Conservation (phyloP, 345 rosid species). For the Linum trigynum region DNA sequence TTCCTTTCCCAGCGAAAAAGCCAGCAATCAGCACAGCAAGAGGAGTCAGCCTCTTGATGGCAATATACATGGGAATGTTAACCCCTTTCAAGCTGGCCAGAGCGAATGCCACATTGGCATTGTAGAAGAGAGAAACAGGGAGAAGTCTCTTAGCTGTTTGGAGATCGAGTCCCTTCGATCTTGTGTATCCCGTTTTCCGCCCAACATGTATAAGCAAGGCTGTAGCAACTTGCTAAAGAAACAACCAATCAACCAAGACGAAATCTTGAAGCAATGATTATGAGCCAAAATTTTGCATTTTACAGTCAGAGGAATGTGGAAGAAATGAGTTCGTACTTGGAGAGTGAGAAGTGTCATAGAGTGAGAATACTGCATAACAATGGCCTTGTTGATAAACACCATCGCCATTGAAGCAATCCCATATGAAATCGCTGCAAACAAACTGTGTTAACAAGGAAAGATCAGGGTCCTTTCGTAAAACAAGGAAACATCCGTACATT, state of each 20-base stretch:
- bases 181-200: slow-evolving; percentile 54
- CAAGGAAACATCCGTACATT: no score
- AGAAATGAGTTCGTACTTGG: slow-evolving; percentile 40
- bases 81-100: slow-evolving; percentile 98
- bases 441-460: slow-evolving; percentile 30
- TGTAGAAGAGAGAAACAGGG: slow-evolving; percentile 78
- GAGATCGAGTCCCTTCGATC: slow-evolving; percentile 49
- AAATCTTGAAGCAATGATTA: not conserved
- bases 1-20: slow-evolving; percentile 57
- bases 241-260: not conserved
- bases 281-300: slow-evolving; percentile 3
- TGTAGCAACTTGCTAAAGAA: slow-evolving; percentile 78
- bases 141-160: slow-evolving; percentile 68
- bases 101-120: slow-evolving; percentile 95
- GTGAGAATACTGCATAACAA: slow-evolving; percentile 70
- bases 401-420: slow-evolving; percentile 94
- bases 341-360: slow-evolving; percentile 84
- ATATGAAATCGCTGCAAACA: slow-evolving; percentile 72
- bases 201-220: slow-evolving; percentile 74
- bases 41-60: slow-evolving; percentile 92
- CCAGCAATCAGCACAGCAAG: slow-evolving; percentile 81
- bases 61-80: slow-evolving; percentile 96
- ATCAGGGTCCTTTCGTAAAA: no score
- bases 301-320: not conserved
- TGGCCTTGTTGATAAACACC: slow-evolving; percentile 95